Conservation (phyloP, 441 rosid genomes). For the Erodium chrysanthum region DNA sequence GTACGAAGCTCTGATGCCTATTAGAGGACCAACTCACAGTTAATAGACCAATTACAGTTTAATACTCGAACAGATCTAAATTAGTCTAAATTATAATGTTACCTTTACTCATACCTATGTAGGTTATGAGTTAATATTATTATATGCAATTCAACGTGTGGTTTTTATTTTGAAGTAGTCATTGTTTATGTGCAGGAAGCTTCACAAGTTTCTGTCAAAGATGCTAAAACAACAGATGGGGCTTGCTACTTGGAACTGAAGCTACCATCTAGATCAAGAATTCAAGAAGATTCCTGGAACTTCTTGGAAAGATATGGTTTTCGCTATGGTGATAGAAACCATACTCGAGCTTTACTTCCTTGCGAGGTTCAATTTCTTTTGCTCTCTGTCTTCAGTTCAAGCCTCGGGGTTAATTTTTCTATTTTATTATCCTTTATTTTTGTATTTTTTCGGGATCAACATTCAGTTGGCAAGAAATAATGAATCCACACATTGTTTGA, state of each 20-base stretch:
- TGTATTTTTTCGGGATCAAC: neutral
- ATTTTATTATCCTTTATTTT: neutral
- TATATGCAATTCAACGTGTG: neutral
- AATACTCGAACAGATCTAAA: too few relatives aligned
- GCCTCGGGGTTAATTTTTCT: neutral
- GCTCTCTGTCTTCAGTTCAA: neutral
- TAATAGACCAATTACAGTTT: neutral
- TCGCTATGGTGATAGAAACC: constrained; percentile 44
- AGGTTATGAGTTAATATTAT: neutral
- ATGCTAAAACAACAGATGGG: constrained; percentile 47
- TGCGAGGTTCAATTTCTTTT: constrained; percentile 62
- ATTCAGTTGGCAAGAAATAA: neutral
- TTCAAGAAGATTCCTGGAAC: constrained; percentile 46
- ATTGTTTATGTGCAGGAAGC: constrained; percentile 42
- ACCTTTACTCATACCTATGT: neutral
- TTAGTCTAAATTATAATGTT: neutral
- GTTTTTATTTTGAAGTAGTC: constrained; percentile 3
- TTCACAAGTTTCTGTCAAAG: constrained; percentile 49
- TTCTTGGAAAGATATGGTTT: constrained; percentile 88
- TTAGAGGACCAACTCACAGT: too few relatives aligned
- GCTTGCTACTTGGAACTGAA: constrained; percentile 57
- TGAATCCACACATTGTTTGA: neutral
- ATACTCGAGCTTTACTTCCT: constrained; percentile 60
- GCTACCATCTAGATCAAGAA: constrained; percentile 44
- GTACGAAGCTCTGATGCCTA: too few relatives aligned